Evolutionary conservation across 1,284 basidiomycete species (phyloP), one percentile per base, ranked within the genome.

Genomic region (Entoloma clypeatum): DNA sequence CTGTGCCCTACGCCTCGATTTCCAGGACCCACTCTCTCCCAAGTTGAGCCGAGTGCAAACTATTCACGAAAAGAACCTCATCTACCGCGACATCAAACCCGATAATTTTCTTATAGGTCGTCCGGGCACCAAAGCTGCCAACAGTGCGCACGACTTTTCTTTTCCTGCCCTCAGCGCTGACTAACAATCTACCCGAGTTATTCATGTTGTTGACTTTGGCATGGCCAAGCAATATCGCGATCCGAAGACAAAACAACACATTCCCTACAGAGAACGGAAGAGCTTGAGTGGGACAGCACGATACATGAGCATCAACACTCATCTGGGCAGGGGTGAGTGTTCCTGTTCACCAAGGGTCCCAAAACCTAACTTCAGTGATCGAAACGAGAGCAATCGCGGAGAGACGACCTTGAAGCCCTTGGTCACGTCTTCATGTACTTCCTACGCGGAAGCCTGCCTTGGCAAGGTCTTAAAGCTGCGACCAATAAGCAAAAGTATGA

Each of bases 401-500:
- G 93, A 60, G 93, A 97, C 63, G 93, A 97, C 64, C 73, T 97
- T 36, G 93, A 97, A 69, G 87, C 93, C 2, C 76, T 97, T 5
- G 93, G 93, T 4, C 92, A 97, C 67, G 93, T 97, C 51, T 96
- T 97, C 69, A 93, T 97, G 86, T 97, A 97, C 72, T 96, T 97
- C 67, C 67, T 96, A 36, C 81, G 93, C 40, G 93, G 93, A 25
- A 87, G 90, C 47, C 65, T 96, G 36, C 93, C 93, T 19, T 97
- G 92, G 93, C 93, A 97, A 62, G 93, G 93, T 39, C 79, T 97
- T 52, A 96, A 95, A 68, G 93, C 92, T 27, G 92, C 92, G 14
- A 96, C 92, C 46, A 95, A 96, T 73, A 96, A 96, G 74, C 92
- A 95, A 69, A 96, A 96, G 74, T 97, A 96, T 69, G 93, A 97